Percentiles rank a stretch among this genome's conserved stretches.
Conservation (phyloP, 129 eudicot species). For the Chrysanthemum lavandulifolium region DNA sequence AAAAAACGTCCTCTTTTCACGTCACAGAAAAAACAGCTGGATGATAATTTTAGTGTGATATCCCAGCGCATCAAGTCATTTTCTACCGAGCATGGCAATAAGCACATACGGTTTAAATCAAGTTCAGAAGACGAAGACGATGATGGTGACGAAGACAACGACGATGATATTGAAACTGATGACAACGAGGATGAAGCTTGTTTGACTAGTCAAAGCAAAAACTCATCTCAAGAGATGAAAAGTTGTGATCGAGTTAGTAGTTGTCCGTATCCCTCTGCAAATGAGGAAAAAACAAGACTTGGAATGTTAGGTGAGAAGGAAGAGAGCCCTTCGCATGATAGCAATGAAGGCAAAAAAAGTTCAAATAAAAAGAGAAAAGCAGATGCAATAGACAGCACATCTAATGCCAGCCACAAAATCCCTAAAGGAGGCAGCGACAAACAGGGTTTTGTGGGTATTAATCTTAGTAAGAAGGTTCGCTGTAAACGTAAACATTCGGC, state of each 20-base stretch:
- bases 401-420: constrained; percentile 11
- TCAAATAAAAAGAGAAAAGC: constrained; percentile 33
- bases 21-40: constrained; percentile 70
- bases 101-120: constrained; percentile 63
- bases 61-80: constrained; percentile 61
- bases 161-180: constrained; percentile 40
- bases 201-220: constrained; percentile 34
- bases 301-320: constrained; percentile 49
- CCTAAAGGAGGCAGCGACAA: constrained; percentile 25
- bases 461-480: constrained; percentile 13
- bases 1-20: constrained; percentile 64
- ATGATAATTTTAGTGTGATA: constrained; percentile 65
- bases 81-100: constrained; percentile 42
- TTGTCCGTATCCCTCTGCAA: constrained; percentile 75
- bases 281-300: constrained; percentile 65
- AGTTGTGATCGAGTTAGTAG: constrained; percentile 38
- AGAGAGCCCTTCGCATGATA: constrained; percentile 9
- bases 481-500: constrained; percentile 9
- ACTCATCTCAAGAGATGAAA: constrained; percentile 37
- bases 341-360: constrained; percentile 10
- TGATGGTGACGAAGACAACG: constrained; percentile 42
- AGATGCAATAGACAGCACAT: constrained; percentile 16
- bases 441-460: constrained; percentile 7
- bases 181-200: constrained; percentile 38
- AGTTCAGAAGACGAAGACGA: constrained; percentile 38